phyloP scores from a whole-genome alignment of 1,284 basidiomycete genomes.

The Volvariella surrecta region DNA sequence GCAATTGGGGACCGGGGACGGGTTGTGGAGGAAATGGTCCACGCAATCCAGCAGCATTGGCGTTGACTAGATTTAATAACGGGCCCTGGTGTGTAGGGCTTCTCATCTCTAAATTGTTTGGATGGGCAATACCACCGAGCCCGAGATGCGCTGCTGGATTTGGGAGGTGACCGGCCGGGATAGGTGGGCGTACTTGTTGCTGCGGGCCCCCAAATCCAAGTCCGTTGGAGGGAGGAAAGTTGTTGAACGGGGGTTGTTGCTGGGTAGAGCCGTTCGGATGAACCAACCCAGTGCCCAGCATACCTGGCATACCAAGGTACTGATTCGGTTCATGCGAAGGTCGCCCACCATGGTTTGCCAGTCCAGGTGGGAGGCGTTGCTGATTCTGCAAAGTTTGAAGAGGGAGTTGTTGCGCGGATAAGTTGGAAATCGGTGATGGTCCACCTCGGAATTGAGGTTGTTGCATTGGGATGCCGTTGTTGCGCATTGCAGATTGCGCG shows the following conservation, averaged over 20 bases:
- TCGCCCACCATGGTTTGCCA: constrained; percentile 73
- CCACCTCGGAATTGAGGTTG: constrained; percentile 60
- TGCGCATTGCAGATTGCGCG: constrained; percentile 44
- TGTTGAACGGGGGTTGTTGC: constrained; percentile 40
- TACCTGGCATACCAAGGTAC: constrained; percentile 45
- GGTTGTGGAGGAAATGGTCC: constrained; percentile 36
- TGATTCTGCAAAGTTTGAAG: constrained; percentile 27
- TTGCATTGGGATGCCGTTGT: constrained; percentile 48
- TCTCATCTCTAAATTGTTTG: constrained; percentile 27
- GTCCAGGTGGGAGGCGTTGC: constrained; percentile 68
- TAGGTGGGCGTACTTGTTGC: constrained; percentile 34
- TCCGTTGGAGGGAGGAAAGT: constrained; percentile 32
- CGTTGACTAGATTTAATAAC: neutral
- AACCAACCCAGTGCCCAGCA: constrained; percentile 35
- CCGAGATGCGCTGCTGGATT: constrained; percentile 33
- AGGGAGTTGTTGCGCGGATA: constrained; percentile 28
- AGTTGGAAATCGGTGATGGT: constrained; percentile 48
- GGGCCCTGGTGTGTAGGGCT: neutral
- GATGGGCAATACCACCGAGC: constrained; percentile 39
- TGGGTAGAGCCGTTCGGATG: constrained; percentile 39
- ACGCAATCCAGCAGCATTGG: neutral
- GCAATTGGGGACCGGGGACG: constrained; percentile 27
- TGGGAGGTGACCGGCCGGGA: constrained; percentile 38
- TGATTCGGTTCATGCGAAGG: constrained; percentile 72
- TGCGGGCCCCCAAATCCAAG: constrained; percentile 41